Evolutionary conservation across 2,329 filamentous ascomycete species (phyloP).

Genomic region (Elsinoe fawcettii): DNA sequence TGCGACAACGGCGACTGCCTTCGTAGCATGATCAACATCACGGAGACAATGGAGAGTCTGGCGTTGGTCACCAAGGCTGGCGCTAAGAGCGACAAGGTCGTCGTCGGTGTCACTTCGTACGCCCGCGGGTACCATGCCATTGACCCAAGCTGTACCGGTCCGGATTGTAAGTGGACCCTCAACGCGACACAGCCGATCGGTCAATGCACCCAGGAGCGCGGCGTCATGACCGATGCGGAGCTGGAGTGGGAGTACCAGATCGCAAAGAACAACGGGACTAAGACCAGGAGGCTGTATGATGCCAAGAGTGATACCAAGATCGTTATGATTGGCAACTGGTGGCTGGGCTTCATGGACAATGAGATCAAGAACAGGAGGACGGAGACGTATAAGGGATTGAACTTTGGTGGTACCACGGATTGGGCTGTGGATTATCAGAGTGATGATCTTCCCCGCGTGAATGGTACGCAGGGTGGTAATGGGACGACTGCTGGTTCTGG

Average conservation of each 20-base stretch:
- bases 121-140: constrained; percentile 35
- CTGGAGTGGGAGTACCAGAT: constrained; percentile 24
- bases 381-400: constrained; percentile 21
- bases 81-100: constrained; percentile 25
- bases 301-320: constrained; percentile 17
- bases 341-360: constrained; percentile 23
- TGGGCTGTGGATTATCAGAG: constrained; percentile 31
- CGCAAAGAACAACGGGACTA: constrained; percentile 18
- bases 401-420: constrained; percentile 30
- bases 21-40: constrained; percentile 26
- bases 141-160: constrained; percentile 21
- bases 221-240: constrained; percentile 31
- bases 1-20: constrained; percentile 27
- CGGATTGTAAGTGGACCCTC: constrained; percentile 22
- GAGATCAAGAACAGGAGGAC: constrained; percentile 23
- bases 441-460: neutral
- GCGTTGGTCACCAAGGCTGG: constrained; percentile 21
- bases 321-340: constrained; percentile 19
- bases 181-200: neutral
- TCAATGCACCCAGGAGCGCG: constrained; percentile 28
- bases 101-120: constrained; percentile 30
- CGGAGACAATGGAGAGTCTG: constrained; percentile 21
- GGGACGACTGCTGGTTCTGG: neutral
- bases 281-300: neutral
- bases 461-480: neutral